These are phyloP conservation scores for Rhizoctonia solani DNA, from an alignment of 1,284 basidiomycete species.

Conservation along the genomic window DNA sequence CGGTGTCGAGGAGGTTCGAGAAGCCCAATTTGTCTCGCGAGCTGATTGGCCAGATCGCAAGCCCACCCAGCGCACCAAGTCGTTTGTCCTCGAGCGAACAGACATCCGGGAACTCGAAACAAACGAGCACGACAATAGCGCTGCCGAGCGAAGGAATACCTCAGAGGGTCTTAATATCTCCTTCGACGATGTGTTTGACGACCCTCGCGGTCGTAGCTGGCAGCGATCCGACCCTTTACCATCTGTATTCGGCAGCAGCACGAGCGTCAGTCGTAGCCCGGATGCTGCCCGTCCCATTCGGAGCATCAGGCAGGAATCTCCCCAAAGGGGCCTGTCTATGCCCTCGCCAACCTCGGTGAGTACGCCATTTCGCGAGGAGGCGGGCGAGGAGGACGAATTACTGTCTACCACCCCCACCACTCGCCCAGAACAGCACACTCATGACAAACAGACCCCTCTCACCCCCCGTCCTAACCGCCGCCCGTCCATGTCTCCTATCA, in stretches of 20 bases:
- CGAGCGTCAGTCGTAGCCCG: slow-evolving; percentile 27
- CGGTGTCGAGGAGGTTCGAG: slow-evolving; percentile 56
- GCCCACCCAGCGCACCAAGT: slow-evolving; percentile 44
- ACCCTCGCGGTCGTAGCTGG: slow-evolving; percentile 31
- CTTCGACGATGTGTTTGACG: slow-evolving; percentile 24
- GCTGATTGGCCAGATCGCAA: slow-evolving; percentile 80
- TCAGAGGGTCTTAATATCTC: not conserved
- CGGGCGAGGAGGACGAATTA: not conserved
- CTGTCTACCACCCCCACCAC: slow-evolving; percentile 20
- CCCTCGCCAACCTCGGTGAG: slow-evolving; percentile 12
- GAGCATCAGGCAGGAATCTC: slow-evolving; percentile 1
- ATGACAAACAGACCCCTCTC: not conserved
- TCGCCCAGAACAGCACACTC: not conserved
- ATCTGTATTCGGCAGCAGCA: slow-evolving; percentile 27
- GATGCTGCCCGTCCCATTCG: slow-evolving; percentile 8
- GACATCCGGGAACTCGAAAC: not conserved
- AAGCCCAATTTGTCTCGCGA: slow-evolving; percentile 73
- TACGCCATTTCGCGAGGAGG: not conserved
- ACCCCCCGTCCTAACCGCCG: not conserved
- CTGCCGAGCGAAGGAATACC: not conserved
- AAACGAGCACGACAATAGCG: not conserved
- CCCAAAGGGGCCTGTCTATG: not conserved
- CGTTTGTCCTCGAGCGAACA: slow-evolving; percentile 16
- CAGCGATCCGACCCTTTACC: slow-evolving; percentile 26
- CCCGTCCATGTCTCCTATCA: slow-evolving; percentile 5